phyloP scores from a whole-genome alignment of 345 rosid species.

The Diplotaxis tenuifolia region DNA sequence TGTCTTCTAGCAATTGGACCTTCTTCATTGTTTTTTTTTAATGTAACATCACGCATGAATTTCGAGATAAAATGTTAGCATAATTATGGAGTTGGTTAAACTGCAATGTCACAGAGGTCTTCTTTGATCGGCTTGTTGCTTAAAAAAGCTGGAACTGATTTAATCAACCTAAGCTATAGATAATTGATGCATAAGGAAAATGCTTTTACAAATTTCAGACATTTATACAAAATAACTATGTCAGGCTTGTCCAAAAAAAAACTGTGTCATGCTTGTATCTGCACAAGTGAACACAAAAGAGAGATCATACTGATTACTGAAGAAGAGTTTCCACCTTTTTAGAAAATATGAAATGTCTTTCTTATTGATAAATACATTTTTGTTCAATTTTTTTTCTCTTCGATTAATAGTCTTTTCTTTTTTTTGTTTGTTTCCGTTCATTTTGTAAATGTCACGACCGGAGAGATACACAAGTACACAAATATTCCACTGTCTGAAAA shows the following conservation, averaged over 20 bases:
- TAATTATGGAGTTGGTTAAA: neutral
- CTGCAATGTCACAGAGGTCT: neutral
- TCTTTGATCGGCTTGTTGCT: neutral
- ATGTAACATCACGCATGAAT: neutral
- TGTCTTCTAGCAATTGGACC: slow-evolving; percentile 9
- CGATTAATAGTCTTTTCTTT: neutral
- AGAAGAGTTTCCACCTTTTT: neutral
- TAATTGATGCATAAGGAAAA: neutral
- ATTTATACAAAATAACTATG: neutral
- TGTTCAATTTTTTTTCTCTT: slow-evolving; percentile 5
- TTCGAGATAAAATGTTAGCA: neutral
- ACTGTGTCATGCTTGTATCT: neutral
- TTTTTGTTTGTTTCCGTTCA: neutral
- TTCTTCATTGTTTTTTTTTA: neutral
- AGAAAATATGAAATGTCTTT: neutral
- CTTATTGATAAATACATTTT: neutral
- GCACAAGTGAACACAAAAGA: neutral
- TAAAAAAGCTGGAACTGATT: neutral
- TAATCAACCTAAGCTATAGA: neutral
- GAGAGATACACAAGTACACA: slow-evolving; percentile 3
- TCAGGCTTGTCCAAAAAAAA: too few species aligned
- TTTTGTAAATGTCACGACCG: neutral
- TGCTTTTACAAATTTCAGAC: neutral
- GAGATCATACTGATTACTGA: neutral
- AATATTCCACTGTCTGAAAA: slow-evolving; percentile 11